phyloP scores from a whole-genome alignment of 495 filamentous ascomycete genomes.

The Staphylotrichum longicolle region DNA sequence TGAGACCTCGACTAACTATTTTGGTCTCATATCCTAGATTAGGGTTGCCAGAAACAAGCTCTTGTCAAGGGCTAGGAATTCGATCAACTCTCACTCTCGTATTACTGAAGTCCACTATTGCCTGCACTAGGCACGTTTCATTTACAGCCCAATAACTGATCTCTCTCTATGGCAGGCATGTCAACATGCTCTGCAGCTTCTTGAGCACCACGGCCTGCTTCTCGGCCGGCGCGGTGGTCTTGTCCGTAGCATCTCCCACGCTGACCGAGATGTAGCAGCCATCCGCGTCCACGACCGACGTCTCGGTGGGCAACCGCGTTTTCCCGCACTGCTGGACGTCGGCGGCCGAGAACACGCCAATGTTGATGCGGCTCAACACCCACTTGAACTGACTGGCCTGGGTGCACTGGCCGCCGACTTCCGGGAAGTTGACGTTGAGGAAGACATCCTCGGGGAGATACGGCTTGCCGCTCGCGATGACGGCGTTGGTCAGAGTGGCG shows the following conservation, averaged over 20 bases:
- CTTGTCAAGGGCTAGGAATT: no score
- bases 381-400: constrained; percentile 54
- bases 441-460: constrained; percentile 58
- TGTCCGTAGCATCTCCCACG: constrained; percentile 56
- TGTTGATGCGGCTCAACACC: constrained; percentile 58
- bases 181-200: constrained; percentile 54
- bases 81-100: no score
- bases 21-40: no score
- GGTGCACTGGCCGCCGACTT: constrained; percentile 48
- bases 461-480: constrained; percentile 55
- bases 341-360: constrained; percentile 47
- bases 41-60: no score
- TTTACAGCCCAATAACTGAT: neutral
- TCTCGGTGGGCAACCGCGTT: constrained; percentile 57
- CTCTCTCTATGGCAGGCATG: constrained; percentile 34
- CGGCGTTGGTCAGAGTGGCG: constrained; percentile 51
- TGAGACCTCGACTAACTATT: no score
- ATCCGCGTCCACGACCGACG: constrained; percentile 42
- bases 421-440: constrained; percentile 67
- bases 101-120: no score
- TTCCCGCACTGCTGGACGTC: constrained; percentile 59
- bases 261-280: constrained; percentile 64
- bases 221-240: constrained; percentile 54
- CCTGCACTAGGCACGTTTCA: no score
- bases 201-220: constrained; percentile 56